A percentile compares a stretch with the other conserved stretches of the same genome.
Evolutionary conservation across 1,139 yeast genomes (phyloP).

Genomic region (Pichia inconspicua): DNA sequence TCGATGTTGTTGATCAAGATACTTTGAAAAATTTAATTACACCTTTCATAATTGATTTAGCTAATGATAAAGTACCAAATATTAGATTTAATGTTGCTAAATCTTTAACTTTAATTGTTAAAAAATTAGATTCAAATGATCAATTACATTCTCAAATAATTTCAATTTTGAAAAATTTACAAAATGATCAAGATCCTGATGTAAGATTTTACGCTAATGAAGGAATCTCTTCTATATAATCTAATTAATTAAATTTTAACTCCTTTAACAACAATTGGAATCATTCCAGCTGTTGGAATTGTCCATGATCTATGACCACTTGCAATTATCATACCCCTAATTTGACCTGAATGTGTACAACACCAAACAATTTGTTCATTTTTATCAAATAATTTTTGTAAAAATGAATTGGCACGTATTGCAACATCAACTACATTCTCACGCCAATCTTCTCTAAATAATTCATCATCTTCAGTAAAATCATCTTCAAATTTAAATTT

Average conservation of each 20-base stretch:
- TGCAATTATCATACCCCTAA: constrained; percentile 45
- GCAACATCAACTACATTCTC: constrained; percentile 45
- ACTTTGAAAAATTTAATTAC: constrained; percentile 59
- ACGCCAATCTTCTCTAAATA: constrained; percentile 35
- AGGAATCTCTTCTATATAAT: constrained; percentile 5
- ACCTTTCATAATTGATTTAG: constrained; percentile 69
- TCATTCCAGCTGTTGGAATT: constrained; percentile 59
- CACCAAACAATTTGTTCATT: constrained; percentile 37
- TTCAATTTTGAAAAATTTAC: constrained; percentile 54
- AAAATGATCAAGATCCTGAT: constrained; percentile 71
- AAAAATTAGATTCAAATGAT: constrained; percentile 36
- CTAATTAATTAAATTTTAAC: background rate
- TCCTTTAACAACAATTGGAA: constrained; percentile 49
- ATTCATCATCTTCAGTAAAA: constrained; percentile 42
- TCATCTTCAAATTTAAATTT: constrained; percentile 39
- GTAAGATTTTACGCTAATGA: constrained; percentile 70
- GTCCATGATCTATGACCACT: constrained; percentile 47
- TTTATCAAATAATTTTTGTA: constrained; percentile 38
- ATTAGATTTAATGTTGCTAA: constrained; percentile 93
- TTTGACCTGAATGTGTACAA: constrained; percentile 60
- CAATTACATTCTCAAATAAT: constrained; percentile 50
- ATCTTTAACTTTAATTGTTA: constrained; percentile 57
- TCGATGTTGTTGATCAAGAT: constrained; percentile 51
- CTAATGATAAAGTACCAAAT: constrained; percentile 82
- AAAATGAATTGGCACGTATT: constrained; percentile 39